phyloP scores from a whole-genome alignment of 306 rosid species.

The Dryas octopetala region DNA sequence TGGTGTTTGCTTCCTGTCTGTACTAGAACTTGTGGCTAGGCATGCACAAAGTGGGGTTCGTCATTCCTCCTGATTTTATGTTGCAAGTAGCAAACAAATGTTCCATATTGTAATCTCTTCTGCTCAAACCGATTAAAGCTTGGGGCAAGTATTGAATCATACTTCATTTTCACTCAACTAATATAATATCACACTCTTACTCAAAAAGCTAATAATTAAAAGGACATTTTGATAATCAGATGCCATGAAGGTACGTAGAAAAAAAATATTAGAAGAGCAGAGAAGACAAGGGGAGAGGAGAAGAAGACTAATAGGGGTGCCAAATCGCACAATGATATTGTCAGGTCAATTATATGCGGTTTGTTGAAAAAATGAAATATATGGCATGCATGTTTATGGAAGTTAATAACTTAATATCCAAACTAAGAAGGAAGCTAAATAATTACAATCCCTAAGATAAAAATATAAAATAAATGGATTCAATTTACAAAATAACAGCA shows the following conservation, averaged over 20 bases:
- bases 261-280: too few species aligned
- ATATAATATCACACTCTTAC: neutral
- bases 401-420: neutral
- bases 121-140: neutral
- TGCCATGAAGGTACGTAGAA: too few species aligned
- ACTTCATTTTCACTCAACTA: neutral
- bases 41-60: neutral
- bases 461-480: neutral
- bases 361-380: neutral
- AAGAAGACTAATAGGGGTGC: neutral
- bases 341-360: neutral
- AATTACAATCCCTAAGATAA: neutral
- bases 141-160: neutral
- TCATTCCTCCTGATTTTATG: neutral
- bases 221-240: too few species aligned
- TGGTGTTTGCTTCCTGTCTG: neutral
- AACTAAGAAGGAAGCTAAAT: neutral
- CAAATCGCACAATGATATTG: neutral
- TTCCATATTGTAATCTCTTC: slow-evolving; percentile 2
- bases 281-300: neutral
- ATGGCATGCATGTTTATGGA: neutral
- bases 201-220: neutral
- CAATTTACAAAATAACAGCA: neutral
- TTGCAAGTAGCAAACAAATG: neutral
- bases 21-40: neutral